Conservation (phyloP, 495 filamentous ascomycete genomes). For the Podospora sp. region DNA sequence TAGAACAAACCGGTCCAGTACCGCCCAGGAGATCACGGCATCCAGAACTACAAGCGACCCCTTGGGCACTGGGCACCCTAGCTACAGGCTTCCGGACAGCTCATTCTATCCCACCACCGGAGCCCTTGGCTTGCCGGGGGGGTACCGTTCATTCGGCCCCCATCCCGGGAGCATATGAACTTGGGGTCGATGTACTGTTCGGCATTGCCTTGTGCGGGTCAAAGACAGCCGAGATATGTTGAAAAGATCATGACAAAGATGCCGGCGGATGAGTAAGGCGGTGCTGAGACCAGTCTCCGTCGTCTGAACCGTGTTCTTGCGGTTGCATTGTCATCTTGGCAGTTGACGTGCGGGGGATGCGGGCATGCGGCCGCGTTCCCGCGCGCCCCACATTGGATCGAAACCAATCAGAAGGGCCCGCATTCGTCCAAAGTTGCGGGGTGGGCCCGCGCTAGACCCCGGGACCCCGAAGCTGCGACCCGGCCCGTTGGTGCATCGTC, state of each 20-base stretch:
- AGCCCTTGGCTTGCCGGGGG: no score
- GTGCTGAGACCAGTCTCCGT: background rate
- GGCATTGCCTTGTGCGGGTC: background rate
- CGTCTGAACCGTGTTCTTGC: background rate
- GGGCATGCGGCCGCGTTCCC: background rate
- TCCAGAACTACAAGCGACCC: no score
- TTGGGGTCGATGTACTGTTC: background rate
- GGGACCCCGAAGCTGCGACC: slow-evolving; percentile 6
- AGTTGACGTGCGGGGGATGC: background rate
- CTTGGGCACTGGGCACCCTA: no score
- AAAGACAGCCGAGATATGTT: background rate
- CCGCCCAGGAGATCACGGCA: no score
- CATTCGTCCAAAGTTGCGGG: background rate
- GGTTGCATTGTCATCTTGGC: background rate
- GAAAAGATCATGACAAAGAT: background rate
- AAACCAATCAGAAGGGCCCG: background rate
- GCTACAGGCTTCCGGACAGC: no score
- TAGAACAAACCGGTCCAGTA: no score
- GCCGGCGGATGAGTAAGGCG: background rate
- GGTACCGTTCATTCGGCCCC: no score
- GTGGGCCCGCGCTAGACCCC: background rate
- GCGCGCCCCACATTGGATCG: background rate
- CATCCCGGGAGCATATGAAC: no score
- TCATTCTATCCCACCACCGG: no score
- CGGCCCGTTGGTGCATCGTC: background rate